These are phyloP conservation scores for Hymenoscyphus salicellus DNA, from an alignment of 2,329 filamentous ascomycete species.

Conservation along the genomic window DNA sequence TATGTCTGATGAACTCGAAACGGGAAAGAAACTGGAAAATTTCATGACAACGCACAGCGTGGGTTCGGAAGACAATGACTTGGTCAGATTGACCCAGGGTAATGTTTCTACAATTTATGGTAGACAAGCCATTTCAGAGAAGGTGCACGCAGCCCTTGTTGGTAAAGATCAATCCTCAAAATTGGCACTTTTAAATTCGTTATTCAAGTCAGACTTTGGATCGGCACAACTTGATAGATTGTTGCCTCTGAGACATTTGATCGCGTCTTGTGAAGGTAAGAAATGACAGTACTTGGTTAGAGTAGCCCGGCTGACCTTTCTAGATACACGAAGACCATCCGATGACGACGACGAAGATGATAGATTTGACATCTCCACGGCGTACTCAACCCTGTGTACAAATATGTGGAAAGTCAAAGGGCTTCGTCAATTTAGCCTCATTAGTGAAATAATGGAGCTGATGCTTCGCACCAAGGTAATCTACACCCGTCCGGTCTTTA, in stretches of 20 bases:
- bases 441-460: conserved; percentile 33
- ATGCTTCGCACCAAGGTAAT: conserved; percentile 36
- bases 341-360: conserved; percentile 14
- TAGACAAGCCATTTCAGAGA: conserved; percentile 24
- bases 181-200: conserved; percentile 23
- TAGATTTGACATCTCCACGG: conserved; percentile 25
- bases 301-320: conserved; percentile 6
- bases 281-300: not conserved
- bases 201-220: conserved; percentile 19
- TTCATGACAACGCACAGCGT: conserved; percentile 24
- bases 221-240: conserved; percentile 28
- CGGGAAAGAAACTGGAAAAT: conserved; percentile 21
- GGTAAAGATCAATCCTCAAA: conserved; percentile 25
- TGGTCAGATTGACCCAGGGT: conserved; percentile 12
- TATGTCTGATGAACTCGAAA: conserved; percentile 15
- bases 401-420: conserved; percentile 26
- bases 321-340: conserved; percentile 23
- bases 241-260: conserved; percentile 26
- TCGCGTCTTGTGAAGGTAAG: conserved; percentile 31
- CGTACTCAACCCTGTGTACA: conserved; percentile 28
- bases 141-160: conserved; percentile 14
- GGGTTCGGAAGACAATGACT: not conserved
- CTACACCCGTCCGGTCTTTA: not conserved
- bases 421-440: conserved; percentile 32
- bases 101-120: conserved; percentile 24